Evolutionary conservation across 108 stramenopile species (phyloP), one percentile per base, ranked within the genome.

Genomic region (Schizochytrium sp.): DNA sequence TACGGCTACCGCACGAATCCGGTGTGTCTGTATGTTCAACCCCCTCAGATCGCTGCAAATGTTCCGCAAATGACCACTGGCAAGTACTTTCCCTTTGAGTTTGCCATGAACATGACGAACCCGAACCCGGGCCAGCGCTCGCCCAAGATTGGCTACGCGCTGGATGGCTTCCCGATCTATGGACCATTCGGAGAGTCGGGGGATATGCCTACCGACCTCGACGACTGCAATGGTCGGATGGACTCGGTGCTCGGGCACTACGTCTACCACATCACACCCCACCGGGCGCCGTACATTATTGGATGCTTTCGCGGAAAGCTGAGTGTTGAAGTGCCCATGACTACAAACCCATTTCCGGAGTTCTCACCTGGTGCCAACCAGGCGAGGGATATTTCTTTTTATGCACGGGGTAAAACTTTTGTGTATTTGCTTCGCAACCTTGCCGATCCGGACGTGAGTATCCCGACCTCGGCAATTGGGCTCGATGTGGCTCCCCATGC

Each of bases 401-500:
- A 53, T 23, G 76, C 23, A 2, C 45, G 28, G 6, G 76, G 76
- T 4, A 53, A 47, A 23, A 28, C 28, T 2, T 83, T 53, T 53
- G 76, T 83, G 8, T 83, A 25, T 4, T 16, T 83, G 19, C 19
- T 47, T 12, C 45, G 76, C 19, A 47, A 47, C n/a, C 76, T 83
- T 8, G n/a, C 76, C 18, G 51, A 53, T 47, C 6, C 14, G 8
- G 12, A 23, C 45, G 76, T 44, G 18, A 1, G 23, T 5, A 18
- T 23, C 8, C 63, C 63, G 25, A 43, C 16, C 18, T 8, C 41
- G 6, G 72, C 87, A 83, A 93, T 92, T 76, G 94, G 94, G 29
- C 44, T 69, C 16, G 89, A 88, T 72, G 51, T 94, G n/a, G 90
- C 87, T 34, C 44, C 92, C 44, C 87, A 91, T 88, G 92, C 6